Percentiles rank a stretch among this genome's conserved stretches.
These are phyloP conservation scores for Pholiota conissans DNA, from an alignment of 768 basidiomycete species.

Conservation along the genomic window DNA sequence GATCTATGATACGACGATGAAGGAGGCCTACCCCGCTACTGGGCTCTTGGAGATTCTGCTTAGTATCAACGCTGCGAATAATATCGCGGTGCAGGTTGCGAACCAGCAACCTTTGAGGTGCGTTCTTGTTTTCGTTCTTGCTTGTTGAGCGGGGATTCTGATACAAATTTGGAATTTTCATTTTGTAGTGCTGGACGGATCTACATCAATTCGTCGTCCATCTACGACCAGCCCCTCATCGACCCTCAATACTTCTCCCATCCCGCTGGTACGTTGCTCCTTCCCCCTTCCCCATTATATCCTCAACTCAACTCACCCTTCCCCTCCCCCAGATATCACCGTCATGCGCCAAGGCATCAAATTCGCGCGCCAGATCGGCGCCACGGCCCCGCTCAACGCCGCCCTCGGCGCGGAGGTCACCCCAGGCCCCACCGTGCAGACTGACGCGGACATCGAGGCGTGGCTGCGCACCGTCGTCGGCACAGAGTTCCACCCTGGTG, in stretches of 20 bases:
- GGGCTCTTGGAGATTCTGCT: constrained; percentile 60
- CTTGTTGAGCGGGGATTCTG: not conserved
- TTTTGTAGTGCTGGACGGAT: constrained; percentile 27
- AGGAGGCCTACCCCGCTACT: constrained; percentile 39
- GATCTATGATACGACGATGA: constrained; percentile 46
- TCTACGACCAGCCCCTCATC: constrained; percentile 61
- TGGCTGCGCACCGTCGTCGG: constrained; percentile 45
- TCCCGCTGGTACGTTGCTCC: constrained; percentile 37
- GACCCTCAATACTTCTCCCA: constrained; percentile 68
- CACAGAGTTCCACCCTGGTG: constrained; percentile 60
- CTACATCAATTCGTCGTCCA: constrained; percentile 56
- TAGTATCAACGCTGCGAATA: constrained; percentile 34
- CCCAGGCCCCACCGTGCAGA: constrained; percentile 37
- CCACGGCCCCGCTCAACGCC: constrained; percentile 48
- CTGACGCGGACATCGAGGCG: constrained; percentile 55
- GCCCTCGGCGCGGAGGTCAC: constrained; percentile 29
- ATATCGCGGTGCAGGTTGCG: constrained; percentile 61
- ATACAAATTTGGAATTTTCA: not conserved
- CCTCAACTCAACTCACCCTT: not conserved
- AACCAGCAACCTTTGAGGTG: constrained; percentile 64
- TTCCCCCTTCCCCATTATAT: not conserved
- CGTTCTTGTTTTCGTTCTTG: not conserved
- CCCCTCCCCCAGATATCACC: constrained; percentile 33
- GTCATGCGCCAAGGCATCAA: constrained; percentile 61
- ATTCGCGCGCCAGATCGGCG: constrained; percentile 56